Evolutionary conservation across 129 eudicot genomes (phyloP), one percentile per base, ranked within the genome.

Genomic region (Flaveria brownii): DNA sequence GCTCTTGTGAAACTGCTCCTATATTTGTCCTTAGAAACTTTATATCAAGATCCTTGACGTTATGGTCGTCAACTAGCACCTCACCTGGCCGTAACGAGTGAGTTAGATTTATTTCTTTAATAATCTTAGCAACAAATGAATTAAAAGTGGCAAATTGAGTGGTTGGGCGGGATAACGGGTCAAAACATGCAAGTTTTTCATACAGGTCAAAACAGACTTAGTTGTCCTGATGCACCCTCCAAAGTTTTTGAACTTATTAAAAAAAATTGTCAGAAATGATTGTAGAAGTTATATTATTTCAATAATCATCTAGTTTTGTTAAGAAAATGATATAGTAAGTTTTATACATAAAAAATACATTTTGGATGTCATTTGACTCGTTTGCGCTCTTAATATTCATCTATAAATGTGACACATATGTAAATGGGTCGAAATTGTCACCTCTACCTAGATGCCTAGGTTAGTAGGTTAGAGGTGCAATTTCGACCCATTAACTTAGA

Each of bases 1-100:
- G 97, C 85, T 91, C 97, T 80, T 91, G 97, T 43, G 94, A 91
- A 86, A 91, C 97, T 16, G 88, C 82, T 71, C 94, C 97, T 43
- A 91, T 74, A 52, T 88, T 91, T 83, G 85, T 75, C 80, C 97
- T 81, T 46, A 91, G 81, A 70, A 77, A 88, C 86, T 83, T 88
- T 70, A 91, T 67, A 75, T 86, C 85, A 68, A 91, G 91, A 77
- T 91, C 87, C 83, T 88, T 88, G 57, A 91, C 84, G 55, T 88
- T 88, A 57, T 77, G 87, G 81, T 77, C 80, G 87, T 91, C 97
- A 25, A 91, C 70, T 52, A 88, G 70, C 55, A 91, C 87, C 33
- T 85, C 89, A 76, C 97, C 97, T 91, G 77, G 0, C 47, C n/a
- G 12, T 62, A 66, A 71, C n/a, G 41, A 18, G 43, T 14, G n/a